Base-by-base conservation (phyloP, 2,329 filamentous ascomycete genomes). In the Diaporthe vexans region DNA sequence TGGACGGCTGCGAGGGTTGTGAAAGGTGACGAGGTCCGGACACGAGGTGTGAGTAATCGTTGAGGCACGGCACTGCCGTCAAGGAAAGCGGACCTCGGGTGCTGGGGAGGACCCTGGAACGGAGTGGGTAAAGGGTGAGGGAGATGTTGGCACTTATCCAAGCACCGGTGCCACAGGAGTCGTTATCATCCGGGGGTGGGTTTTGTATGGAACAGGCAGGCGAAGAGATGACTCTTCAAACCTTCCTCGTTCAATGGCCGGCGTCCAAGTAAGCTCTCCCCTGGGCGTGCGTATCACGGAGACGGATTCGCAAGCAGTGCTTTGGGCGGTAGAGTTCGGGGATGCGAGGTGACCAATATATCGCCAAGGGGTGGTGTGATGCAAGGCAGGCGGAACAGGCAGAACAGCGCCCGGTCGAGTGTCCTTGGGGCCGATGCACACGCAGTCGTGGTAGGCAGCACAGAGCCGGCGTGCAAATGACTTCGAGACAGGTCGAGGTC, bases 181-280 rank as follows among this genome's bases (percentile, higher is more conserved):
- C 79, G 82, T 83, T 80, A 82, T 82, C 85, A 86, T 86, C 81
- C 83, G 84, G 80, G 78, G 77, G 74, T 77, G 74, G 72, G 77
- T 79, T 80, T 78, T 85, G 81, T 78, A 80, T 79, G 78, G 82
- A 84, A 84, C 80, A 84, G 82, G 83, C 80, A 81, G 82, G 83
- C 79, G 82, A 85, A 87, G 84, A 85, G 84, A 83, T 86, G 82
- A 87, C 86, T 88, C 86, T 84, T 85, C 82, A 76, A 40, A 77
- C 81, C 81, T 79, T 75, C 81, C 81, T 80, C 80, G 81, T 81
- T 81, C 81, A 76, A 75, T 75, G 46, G 56, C 58, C 11, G 61
- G 51, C 61, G 63, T 73, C 46, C 33, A 35, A 8, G 21, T 56
- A 67, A 26, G 48, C 63, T 68, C 33, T 46, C 33, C 63, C 63